Percentiles rank a stretch among this genome's conserved stretches.
phyloP scores from a whole-genome alignment of 176 grass and related monocot species.

The Triticum aestivum region IWGSC_CS_RefSeq_v2.1 NC_057809.1:505768377-505768876 shows the following conservation, averaged over 20 bases:
- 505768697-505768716: slow-evolving; percentile 50
- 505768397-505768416: slow-evolving; percentile 8
- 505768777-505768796: slow-evolving; percentile 82
- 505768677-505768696: slow-evolving; percentile 70
- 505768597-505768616: slow-evolving; percentile 39
- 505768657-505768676: slow-evolving; percentile 45
- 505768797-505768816: slow-evolving; percentile 72
- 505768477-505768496: slow-evolving; percentile 31
- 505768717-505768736: slow-evolving; percentile 57
- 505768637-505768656: slow-evolving; percentile 97
- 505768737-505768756: slow-evolving; percentile 17
- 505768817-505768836: slow-evolving; percentile 31
- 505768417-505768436: neutral
- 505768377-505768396: neutral
- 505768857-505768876: slow-evolving; percentile 66
- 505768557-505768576: slow-evolving; percentile 48
- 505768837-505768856: neutral
- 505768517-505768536: neutral
- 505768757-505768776: slow-evolving; percentile 75
- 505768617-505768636: slow-evolving; percentile 59
- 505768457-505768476: slow-evolving; percentile 27
- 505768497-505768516: neutral
- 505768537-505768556: neutral
- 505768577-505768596: slow-evolving; percentile 50
- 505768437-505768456: neutral